These are phyloP conservation scores for Physaria fendleri DNA, from an alignment of 345 rosid species.

Conservation along the genomic window DNA sequence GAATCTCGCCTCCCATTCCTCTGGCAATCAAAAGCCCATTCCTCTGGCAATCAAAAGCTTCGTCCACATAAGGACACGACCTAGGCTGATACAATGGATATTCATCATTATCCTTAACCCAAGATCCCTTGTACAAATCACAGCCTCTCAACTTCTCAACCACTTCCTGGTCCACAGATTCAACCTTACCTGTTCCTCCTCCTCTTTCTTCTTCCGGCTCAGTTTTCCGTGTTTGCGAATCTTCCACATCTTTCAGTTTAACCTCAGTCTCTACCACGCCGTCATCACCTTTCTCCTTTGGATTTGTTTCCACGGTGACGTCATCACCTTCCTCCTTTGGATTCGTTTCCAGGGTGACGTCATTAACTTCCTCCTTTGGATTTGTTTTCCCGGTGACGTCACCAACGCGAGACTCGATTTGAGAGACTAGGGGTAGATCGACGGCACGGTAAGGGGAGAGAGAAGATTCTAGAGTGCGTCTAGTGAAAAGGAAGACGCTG, in stretches of 20 bases:
- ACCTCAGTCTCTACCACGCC: neutral
- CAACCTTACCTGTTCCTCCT: slow-evolving; percentile 16
- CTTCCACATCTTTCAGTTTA: slow-evolving; percentile 8
- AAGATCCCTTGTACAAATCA: slow-evolving; percentile 64
- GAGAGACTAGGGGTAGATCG: slow-evolving; percentile 24
- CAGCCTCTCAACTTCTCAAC: slow-evolving; percentile 41
- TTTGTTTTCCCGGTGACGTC: neutral
- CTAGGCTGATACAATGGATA: slow-evolving; percentile 71
- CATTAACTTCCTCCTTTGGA: too few species aligned
- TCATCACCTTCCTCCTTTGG: neutral
- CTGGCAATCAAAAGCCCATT: slow-evolving; percentile 93
- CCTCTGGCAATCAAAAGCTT: slow-evolving; percentile 76
- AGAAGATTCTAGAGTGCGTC: slow-evolving; percentile 45
- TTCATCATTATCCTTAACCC: slow-evolving; percentile 56
- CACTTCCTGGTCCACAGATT: slow-evolving; percentile 17
- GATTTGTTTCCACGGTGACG: neutral
- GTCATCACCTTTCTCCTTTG: neutral
- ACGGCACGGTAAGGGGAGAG: slow-evolving; percentile 32
- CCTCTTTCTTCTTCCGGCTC: slow-evolving; percentile 12
- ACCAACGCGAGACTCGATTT: neutral
- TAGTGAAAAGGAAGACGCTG: slow-evolving; percentile 44
- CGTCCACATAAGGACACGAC: slow-evolving; percentile 89
- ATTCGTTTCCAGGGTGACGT: neutral
- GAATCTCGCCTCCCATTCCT: slow-evolving; percentile 70
- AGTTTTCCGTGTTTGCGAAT: neutral